These are phyloP conservation scores for Penicillium corylophilum DNA, from an alignment of 2,329 filamentous ascomycete genomes.

Conservation along the genomic window DNA sequence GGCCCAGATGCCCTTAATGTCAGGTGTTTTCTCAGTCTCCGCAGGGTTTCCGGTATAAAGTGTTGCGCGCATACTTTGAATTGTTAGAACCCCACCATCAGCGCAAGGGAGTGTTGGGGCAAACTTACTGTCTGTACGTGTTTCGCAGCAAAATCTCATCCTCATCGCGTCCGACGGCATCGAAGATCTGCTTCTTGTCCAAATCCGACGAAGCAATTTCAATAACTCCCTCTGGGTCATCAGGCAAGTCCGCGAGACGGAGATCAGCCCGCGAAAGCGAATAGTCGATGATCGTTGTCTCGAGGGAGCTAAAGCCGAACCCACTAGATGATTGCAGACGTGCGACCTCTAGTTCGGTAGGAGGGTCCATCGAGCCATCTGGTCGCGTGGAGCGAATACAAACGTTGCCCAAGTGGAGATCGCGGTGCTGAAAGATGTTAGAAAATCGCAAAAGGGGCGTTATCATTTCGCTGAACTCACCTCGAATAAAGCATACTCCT, in stretches of 20 bases:
- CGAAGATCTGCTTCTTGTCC: slow-evolving; percentile 45
- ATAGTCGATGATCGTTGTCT: slow-evolving; percentile 67
- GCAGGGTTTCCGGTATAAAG: slow-evolving; percentile 48
- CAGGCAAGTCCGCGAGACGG: slow-evolving; percentile 21
- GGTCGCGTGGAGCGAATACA: slow-evolving; percentile 50
- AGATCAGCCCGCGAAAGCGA: slow-evolving; percentile 63
- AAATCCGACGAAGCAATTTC: slow-evolving; percentile 43
- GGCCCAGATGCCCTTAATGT: slow-evolving; percentile 49
- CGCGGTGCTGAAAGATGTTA: slow-evolving; percentile 52
- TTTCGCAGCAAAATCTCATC: slow-evolving; percentile 42
- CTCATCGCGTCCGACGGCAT: slow-evolving; percentile 42
- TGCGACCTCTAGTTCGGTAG: slow-evolving; percentile 31
- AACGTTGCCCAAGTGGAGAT: slow-evolving; percentile 66
- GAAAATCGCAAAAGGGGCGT: not conserved
- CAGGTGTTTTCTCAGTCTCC: slow-evolving; percentile 33
- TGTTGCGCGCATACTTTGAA: slow-evolving; percentile 39
- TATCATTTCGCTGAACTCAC: slow-evolving; percentile 21
- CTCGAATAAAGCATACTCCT: slow-evolving; percentile 61
- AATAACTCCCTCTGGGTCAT: slow-evolving; percentile 23
- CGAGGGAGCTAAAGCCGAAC: slow-evolving; percentile 55
- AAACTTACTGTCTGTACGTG: slow-evolving; percentile 44
- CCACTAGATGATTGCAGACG: slow-evolving; percentile 37
- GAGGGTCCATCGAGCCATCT: slow-evolving; percentile 34
- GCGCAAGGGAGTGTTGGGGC: accelerated
- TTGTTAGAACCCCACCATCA: not conserved